A percentile compares a stretch with the other conserved stretches of the same genome.
Conservation (phyloP, 129 eudicot species). For the Flaveria robusta region DNA sequence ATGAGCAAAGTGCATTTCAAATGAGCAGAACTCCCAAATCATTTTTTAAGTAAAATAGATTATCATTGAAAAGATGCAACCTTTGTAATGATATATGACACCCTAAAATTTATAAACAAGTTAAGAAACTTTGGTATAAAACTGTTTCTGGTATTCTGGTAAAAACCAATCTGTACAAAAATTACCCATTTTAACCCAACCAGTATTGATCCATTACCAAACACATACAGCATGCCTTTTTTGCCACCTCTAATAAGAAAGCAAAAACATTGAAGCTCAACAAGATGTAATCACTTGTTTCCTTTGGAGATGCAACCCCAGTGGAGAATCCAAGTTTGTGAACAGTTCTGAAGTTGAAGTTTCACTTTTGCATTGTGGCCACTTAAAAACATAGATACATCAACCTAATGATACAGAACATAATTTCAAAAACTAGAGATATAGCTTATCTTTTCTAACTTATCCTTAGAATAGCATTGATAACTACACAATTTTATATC, state of each 20-base stretch:
- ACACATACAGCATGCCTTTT: background rate
- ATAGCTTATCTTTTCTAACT: background rate
- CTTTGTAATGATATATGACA: background rate
- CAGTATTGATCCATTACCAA: background rate
- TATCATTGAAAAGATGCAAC: background rate
- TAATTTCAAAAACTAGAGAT: slow-evolving; percentile 20
- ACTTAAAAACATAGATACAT: slow-evolving; percentile 40
- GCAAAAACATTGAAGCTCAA: slow-evolving; percentile 1
- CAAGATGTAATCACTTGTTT: slow-evolving; percentile 39
- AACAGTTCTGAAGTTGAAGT: slow-evolving; percentile 49
- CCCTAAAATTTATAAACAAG: background rate
- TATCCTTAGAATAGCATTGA: background rate
- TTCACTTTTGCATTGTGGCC: slow-evolving; percentile 47
- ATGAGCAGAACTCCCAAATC: background rate
- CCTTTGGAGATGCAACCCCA: slow-evolving; percentile 55
- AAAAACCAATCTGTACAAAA: background rate
- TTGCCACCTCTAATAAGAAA: slow-evolving; percentile 14
- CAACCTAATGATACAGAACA: slow-evolving; percentile 34
- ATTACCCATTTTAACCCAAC: background rate
- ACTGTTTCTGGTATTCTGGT: background rate
- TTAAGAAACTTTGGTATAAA: background rate
- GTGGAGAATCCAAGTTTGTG: slow-evolving; percentile 51
- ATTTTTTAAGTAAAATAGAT: background rate
- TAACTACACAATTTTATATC: slow-evolving; percentile 6
- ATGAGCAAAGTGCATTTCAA: background rate